A percentile compares a stretch with the other conserved stretches of the same genome.
phyloP scores from a whole-genome alignment of 2,329 filamentous ascomycete species.

The Fusarium pseudoanthophilum region DNA sequence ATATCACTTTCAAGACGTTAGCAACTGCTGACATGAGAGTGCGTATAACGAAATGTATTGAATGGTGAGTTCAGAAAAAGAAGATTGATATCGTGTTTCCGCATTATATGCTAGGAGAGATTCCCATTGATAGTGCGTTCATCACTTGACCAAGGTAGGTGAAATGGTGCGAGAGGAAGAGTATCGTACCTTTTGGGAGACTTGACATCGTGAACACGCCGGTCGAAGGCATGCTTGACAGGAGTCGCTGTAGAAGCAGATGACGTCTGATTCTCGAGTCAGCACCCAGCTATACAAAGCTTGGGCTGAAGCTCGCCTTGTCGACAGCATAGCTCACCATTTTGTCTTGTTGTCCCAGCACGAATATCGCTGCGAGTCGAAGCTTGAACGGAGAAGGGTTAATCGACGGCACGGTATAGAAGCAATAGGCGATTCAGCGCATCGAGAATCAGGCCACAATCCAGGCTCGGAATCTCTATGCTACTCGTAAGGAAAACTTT shows the following conservation, averaged over 20 bases:
- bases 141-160: slow-evolving; percentile 64
- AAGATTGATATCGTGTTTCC: slow-evolving; percentile 79
- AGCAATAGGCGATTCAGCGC: slow-evolving; percentile 41
- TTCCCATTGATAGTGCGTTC: slow-evolving; percentile 98
- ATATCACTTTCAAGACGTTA: slow-evolving; percentile 76
- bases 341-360: slow-evolving; percentile 19
- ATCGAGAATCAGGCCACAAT: slow-evolving; percentile 38
- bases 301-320: slow-evolving; percentile 17
- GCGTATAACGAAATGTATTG: slow-evolving; percentile 4
- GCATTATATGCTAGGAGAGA: slow-evolving; percentile 98
- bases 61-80: slow-evolving; percentile 66
- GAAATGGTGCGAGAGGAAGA: neutral
- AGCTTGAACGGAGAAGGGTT: slow-evolving; percentile 24
- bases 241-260: slow-evolving; percentile 79
- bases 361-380: slow-evolving; percentile 19
- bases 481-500: slow-evolving; percentile 12
- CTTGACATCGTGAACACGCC: slow-evolving; percentile 84
- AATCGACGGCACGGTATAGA: slow-evolving; percentile 9
- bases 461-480: slow-evolving; percentile 37
- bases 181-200: slow-evolving; percentile 86
- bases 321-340: slow-evolving; percentile 40
- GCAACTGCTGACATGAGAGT: slow-evolving; percentile 24
- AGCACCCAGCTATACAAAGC: slow-evolving; percentile 27
- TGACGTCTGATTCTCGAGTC: slow-evolving; percentile 64
- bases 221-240: slow-evolving; percentile 78